Evolutionary conservation across 257 asterid genomes (phyloP), one percentile per base, ranked within the genome.

Genomic region (Solanum etuberosum): DNA sequence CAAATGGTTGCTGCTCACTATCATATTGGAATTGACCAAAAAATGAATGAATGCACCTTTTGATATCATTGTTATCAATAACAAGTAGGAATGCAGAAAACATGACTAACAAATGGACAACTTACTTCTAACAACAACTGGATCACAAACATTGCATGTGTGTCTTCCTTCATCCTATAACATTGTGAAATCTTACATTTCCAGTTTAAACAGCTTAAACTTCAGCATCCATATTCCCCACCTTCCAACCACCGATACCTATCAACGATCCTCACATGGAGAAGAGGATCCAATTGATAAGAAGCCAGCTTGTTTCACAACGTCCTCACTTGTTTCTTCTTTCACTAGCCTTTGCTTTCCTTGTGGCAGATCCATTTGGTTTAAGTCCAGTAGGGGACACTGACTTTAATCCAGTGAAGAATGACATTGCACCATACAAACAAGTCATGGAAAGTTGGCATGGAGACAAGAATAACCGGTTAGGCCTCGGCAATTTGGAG

Each of bases 391-490:
- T 94, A 1, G 97, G 95, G 15, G 98, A 96, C 21, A 90, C 73
- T 10, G 95, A 93, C 88, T 97, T 97, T 63, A 91, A 87, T 86
- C 98, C 99, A 1, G 93, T 95, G 23, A 94, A 86, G 88, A 94
- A 93, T 81, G 93, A 95, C 83, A 91, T 97, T 2, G 98, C 98
- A 5, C 90, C 97, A 35, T 95, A 90, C 87, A 40, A 85, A 29
- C 86, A 91, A 80, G 98, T 97, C 86, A 95, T 97, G 96, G 88
- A 88, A 80, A 89, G 84, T 15, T 97, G 98, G 99, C 95, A 90
- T 2, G 87, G 93, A 80, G 98, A 97, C 89, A 91, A 95, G 82
- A 80, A 16, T 23, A 97, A 97, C 89, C 92, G 98, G n/a, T 74
- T 95, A 48, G 94, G 98, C 38, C 86, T 54, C 1, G 98, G 98